phyloP scores from a whole-genome alignment of 208 protist species.

The Leishmania lainsoni region DNA sequence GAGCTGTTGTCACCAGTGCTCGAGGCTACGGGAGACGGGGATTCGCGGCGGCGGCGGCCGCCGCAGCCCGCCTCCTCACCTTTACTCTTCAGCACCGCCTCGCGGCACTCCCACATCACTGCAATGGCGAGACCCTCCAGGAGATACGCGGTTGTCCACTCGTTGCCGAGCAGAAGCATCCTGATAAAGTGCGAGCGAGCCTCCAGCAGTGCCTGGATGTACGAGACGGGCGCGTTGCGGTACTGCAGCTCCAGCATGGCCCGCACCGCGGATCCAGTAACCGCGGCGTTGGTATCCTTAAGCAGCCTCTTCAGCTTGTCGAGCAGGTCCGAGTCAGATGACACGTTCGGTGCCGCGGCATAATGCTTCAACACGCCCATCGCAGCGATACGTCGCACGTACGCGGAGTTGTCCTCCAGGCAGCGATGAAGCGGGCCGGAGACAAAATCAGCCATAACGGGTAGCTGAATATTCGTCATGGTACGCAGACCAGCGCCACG shows the following conservation, averaged over 20 bases:
- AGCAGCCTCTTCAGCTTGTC: slow-evolving; percentile 93
- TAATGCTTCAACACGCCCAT: slow-evolving; percentile 98
- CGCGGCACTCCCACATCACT: slow-evolving; percentile 38
- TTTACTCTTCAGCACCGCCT: slow-evolving; percentile 15
- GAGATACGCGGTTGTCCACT: slow-evolving; percentile 98
- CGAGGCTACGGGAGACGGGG: not conserved
- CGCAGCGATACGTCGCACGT: slow-evolving; percentile 98
- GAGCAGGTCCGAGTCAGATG: slow-evolving; percentile 88
- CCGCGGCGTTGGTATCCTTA: slow-evolving; percentile 96
- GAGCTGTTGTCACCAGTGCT: not conserved
- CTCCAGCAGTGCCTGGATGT: slow-evolving; percentile 41
- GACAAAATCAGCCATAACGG: slow-evolving; percentile 97
- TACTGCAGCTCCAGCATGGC: slow-evolving; percentile 80
- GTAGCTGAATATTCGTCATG: slow-evolving; percentile 98
- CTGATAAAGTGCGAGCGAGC: slow-evolving; percentile 90
- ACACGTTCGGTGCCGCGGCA: slow-evolving; percentile 91
- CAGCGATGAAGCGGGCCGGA: slow-evolving; percentile 93
- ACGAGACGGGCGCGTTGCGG: slow-evolving; percentile 33
- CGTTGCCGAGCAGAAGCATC: slow-evolving; percentile 92
- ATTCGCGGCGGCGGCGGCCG: not conserved
- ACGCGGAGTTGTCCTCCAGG: slow-evolving; percentile 96
- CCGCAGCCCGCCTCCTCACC: slow-evolving; percentile 3
- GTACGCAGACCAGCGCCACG: slow-evolving; percentile 98
- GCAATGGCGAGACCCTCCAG: slow-evolving; percentile 91
- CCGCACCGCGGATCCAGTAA: slow-evolving; percentile 96